Evolutionary conservation across 495 filamentous ascomycete genomes (phyloP).

Genomic region (Elasticomyces elasticus): DNA sequence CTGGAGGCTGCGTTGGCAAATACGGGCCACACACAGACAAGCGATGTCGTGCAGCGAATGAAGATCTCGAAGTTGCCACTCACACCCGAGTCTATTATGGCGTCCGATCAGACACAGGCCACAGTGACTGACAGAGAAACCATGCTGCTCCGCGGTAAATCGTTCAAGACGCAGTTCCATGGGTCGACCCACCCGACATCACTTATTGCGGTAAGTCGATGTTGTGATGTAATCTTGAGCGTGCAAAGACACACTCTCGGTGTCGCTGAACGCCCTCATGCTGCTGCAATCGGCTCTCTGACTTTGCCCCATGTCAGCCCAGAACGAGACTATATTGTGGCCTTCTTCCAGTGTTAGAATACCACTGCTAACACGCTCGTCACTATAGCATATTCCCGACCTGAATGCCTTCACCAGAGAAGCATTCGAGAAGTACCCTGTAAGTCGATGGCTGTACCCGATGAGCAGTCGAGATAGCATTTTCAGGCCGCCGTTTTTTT

Average conservation of each 20-base stretch:
- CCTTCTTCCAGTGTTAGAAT: too few species aligned
- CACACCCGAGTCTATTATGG: constrained; percentile 14
- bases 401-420: constrained; percentile 17
- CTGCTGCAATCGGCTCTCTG: too few species aligned
- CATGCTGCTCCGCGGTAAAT: constrained; percentile 14
- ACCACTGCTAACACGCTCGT: too few species aligned
- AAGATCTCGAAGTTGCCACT: constrained; percentile 6
- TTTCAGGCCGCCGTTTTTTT: too few species aligned
- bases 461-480: too few species aligned
- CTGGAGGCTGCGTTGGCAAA: constrained; percentile 15
- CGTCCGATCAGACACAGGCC: not conserved
- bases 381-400: constrained; percentile 22
- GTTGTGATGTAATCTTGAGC: too few species aligned
- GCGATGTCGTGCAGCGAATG: not conserved
- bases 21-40: not conserved
- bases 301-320: too few species aligned
- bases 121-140: constrained; percentile 11
- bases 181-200: constrained; percentile 11
- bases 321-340: too few species aligned
- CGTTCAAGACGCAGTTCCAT: constrained; percentile 23
- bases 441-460: too few species aligned
- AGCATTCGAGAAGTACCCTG: constrained; percentile 11
- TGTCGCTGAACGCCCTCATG: too few species aligned
- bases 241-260: too few species aligned
- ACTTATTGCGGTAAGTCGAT: constrained; percentile 7